Base-by-base conservation (phyloP, 2,329 filamentous ascomycete genomes). In the Elsinoe perseae region DNA sequence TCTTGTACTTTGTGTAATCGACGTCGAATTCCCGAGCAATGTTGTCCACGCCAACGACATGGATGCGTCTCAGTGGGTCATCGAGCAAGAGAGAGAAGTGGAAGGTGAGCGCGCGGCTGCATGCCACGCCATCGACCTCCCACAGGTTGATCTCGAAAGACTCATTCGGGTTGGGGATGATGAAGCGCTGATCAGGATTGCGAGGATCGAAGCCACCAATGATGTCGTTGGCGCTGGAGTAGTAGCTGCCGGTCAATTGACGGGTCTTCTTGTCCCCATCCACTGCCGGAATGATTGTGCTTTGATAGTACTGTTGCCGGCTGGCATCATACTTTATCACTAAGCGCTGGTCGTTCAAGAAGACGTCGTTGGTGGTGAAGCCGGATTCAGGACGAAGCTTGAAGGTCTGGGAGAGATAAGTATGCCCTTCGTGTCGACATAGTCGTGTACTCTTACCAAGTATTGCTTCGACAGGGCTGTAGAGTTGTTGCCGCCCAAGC, bases 151-250 rank as follows among this genome's bases (percentile, higher is more conserved):
- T 36, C 48, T 52, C 48, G 48, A 52, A 52, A 8, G n/a, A 12
- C 30, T 36, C 48, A 23, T 52, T 36, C 16, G 48, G 48, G 16
- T 52, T 52, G 10, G 46, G 46, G 14, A 52, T 30, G 8, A 52
- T 36, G 46, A 50, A 50, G 23, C 46, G 23, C 27, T n/a, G 10
- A 6, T 50, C 46, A 23, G 28, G 46, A 18, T 50, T 23, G 16
- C 25, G 16, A 16, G 25, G 25, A 20, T 50, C 46, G 10, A 30
- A 50, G n/a, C 46, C 46, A 16, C 46, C 46, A 20, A 50, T 32
- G 46, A 50, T 50, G 46, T 50, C 28, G 46, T 32, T 32, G 46
- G 2, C 20, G 27, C 20, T 50, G 46, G 20, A 27, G 27, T 50
- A 50, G 27, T 32, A 50, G n/a, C 20, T 50, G 27, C 20, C 25